Conservation (phyloP, 1,139 yeast species). For the Blastobotrys apis region DNA sequence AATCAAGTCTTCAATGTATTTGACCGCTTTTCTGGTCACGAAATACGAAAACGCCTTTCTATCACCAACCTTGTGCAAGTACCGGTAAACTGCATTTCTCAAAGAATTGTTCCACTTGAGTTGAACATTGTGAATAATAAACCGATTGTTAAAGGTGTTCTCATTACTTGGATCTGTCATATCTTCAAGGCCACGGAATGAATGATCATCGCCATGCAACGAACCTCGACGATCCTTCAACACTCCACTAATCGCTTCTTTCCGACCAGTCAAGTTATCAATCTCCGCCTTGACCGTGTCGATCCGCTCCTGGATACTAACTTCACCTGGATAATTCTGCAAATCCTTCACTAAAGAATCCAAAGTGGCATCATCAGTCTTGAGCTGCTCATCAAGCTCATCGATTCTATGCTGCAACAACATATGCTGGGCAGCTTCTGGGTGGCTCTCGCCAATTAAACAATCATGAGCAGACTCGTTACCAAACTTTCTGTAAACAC, state of each 20-base stretch:
- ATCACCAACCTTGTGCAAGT: slow-evolving; percentile 56
- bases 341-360: slow-evolving; percentile 33
- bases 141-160: slow-evolving; percentile 60
- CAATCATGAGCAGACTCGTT: slow-evolving; percentile 65
- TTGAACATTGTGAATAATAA: slow-evolving; percentile 70
- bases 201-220: slow-evolving; percentile 9
- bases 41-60: slow-evolving; percentile 56
- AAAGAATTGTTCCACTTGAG: slow-evolving; percentile 74
- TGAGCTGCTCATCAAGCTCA: slow-evolving; percentile 46
- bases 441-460: slow-evolving; percentile 45
- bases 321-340: slow-evolving; percentile 26
- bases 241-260: slow-evolving; percentile 19
- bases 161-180: slow-evolving; percentile 21
- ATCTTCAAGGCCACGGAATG: slow-evolving; percentile 21
- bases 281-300: slow-evolving; percentile 35
- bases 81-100: slow-evolving; percentile 58
- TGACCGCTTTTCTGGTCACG: slow-evolving; percentile 67
- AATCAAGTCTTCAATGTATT: slow-evolving; percentile 54
- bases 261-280: slow-evolving; percentile 37
- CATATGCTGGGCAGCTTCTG: slow-evolving; percentile 32
- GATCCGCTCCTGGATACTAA: slow-evolving; percentile 26
- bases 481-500: slow-evolving; percentile 52
- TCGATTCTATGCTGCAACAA: slow-evolving; percentile 31
- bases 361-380: slow-evolving; percentile 36
- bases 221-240: slow-evolving; percentile 19